A percentile compares a stretch with the other conserved stretches of the same genome.
phyloP scores from a whole-genome alignment of 352 stramenopile species.

The Phytopythium delawarense region DNA sequence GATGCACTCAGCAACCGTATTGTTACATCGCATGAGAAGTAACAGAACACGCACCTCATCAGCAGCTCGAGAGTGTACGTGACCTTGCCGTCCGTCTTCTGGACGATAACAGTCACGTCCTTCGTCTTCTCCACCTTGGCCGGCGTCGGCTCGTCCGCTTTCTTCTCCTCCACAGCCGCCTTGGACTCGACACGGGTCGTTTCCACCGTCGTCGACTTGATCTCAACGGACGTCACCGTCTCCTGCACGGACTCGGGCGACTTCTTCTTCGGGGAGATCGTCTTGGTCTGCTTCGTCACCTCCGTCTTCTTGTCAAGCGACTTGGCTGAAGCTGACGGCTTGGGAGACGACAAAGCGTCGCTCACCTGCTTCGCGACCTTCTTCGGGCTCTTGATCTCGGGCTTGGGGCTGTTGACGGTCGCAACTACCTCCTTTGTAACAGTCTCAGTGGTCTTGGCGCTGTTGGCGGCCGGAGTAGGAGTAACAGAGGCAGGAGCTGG shows the following conservation, averaged over 20 bases:
- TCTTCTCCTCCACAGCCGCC: not conserved
- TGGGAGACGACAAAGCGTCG: not conserved
- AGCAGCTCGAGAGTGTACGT: conserved; percentile 58
- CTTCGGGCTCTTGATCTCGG: conserved; percentile 4
- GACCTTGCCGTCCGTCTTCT: conserved; percentile 38
- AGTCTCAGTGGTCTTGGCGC: not conserved
- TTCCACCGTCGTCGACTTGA: conserved; percentile 6
- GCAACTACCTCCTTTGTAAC: not conserved
- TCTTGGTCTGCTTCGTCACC: conserved; percentile 5
- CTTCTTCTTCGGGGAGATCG: conserved; percentile 17
- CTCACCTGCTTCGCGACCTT: conserved; percentile 1
- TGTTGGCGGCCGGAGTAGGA: conserved; percentile 1
- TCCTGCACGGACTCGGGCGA: conserved; percentile 3
- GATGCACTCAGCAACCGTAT: not conserved
- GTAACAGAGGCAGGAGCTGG: not conserved
- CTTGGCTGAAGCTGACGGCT: conserved; percentile 7
- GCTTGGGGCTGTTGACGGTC: not conserved
- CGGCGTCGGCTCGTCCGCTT: not conserved
- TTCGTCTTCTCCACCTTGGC: conserved; percentile 22
- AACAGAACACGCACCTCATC: conserved; percentile 32
- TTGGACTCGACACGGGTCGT: not conserved
- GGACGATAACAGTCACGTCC: conserved; percentile 26
- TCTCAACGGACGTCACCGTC: not conserved
- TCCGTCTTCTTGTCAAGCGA: conserved; percentile 8
- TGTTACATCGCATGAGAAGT: not conserved